Evolutionary conservation across 805 yeast genomes (phyloP).

Genomic region (Wickerhamomyces canadensis): DNA sequence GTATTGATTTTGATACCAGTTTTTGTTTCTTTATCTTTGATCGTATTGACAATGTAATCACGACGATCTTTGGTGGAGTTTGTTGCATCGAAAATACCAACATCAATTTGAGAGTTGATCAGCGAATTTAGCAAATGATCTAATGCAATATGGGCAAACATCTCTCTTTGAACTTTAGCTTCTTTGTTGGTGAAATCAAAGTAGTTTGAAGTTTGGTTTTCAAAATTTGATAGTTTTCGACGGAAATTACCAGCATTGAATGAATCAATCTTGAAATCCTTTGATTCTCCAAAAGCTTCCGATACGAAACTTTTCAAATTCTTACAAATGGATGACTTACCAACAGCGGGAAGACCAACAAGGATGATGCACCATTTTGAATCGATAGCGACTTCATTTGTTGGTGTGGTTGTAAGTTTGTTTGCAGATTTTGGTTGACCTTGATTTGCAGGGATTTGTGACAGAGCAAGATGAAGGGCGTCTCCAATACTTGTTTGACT

Average conservation of each 20-base stretch:
- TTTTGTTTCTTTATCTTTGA: slow-evolving; percentile 16
- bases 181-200: slow-evolving; percentile 39
- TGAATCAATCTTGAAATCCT: slow-evolving; percentile 33
- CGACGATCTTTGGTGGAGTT: slow-evolving; percentile 45
- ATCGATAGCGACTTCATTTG: slow-evolving; percentile 16
- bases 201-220: slow-evolving; percentile 34
- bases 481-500: slow-evolving; percentile 7
- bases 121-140: slow-evolving; percentile 40
- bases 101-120: slow-evolving; percentile 37
- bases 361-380: slow-evolving; percentile 60
- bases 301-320: slow-evolving; percentile 56
- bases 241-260: slow-evolving; percentile 75
- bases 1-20: slow-evolving; percentile 36
- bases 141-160: slow-evolving; percentile 47
- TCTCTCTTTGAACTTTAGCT: slow-evolving; percentile 39
- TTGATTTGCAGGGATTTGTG: slow-evolving; percentile 6
- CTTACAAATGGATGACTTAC: slow-evolving; percentile 68
- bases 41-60: slow-evolving; percentile 15
- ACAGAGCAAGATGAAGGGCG: slow-evolving; percentile 13
- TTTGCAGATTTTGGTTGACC: slow-evolving; percentile 18
- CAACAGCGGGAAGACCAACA: slow-evolving; percentile 76
- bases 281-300: slow-evolving; percentile 5
- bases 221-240: slow-evolving; percentile 35
- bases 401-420: slow-evolving; percentile 22
- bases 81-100: slow-evolving; percentile 58